Evolutionary conservation across 2,329 filamentous ascomycete species (phyloP), one percentile per base, ranked within the genome.

Genomic region (Exophiala viscosa): DNA sequence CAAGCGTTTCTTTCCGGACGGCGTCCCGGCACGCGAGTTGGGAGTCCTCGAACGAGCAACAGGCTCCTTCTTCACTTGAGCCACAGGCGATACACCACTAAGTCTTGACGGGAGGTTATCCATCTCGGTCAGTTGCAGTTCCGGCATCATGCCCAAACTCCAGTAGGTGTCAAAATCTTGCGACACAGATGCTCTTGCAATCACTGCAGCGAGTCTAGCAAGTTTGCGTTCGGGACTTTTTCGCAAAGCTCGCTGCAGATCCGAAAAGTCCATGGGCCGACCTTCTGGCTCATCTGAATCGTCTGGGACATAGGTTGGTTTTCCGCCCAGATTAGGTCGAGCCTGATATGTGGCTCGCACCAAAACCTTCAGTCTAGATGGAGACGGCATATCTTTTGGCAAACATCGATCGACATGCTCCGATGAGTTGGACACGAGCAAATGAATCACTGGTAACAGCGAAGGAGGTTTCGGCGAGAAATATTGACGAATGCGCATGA

Each of bases 381-480:
- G 54, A 14, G 55, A 55, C 3, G 59, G 57, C 48, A 64, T 51
- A 15, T 48, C 51, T 20, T 54, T 55, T 3, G 73, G 70, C 28
- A 75, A 65, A 55, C 73, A 76, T 38, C 67, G 66, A 47, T 71
- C 67, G 34, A 76, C 69, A 58, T 76, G 74, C 52, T 76, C 74
- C 35, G 69, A 69, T 1, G 72, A 70, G 54, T 76, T 76, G n/a
- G 71, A 65, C 15, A 76, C 64, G 28, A 76, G 57, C 5, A 76
- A 62, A 50, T 71, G 70, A 40, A 76, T 65, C 36, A 75, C 69
- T 2, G 74, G 74, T 17, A 75, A 61, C 39, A 73, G 62, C 35
- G 60, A 61, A 13, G 40, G 34, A 9, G 36, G 17, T 63, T 67
- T 48, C 66, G 63, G 3, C 61, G 66, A 53, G 66, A 66, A 61